Evolutionary conservation across 1,284 basidiomycete genomes (phyloP), one percentile per base, ranked within the genome.

Genomic region (Ceratobasidium sp.): DNA sequence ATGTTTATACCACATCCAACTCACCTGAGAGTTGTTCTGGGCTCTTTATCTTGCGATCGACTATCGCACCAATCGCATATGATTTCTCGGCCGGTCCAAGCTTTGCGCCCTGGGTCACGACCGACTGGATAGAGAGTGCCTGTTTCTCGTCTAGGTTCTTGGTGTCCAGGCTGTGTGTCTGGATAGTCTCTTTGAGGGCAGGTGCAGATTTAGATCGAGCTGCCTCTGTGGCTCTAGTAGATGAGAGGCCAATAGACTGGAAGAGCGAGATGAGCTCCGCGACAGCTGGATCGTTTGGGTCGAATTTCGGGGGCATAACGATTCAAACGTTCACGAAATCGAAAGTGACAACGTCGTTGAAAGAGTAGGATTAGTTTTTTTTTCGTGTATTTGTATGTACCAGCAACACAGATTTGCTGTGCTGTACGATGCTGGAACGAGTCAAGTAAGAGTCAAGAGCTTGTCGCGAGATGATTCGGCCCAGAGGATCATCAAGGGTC

Each of bases 1-100:
- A 2, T 17, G 17, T 46, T 38, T 20, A 28, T 10, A 9, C 15
- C 62, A 64, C 33, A 44, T 20, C 12, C 48, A 28, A 85, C 91
- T 80, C 82, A 96, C 96, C 96, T 77, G 90, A 89, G 50, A 98
- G 91, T 87, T 98, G 97, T 83, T 99, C 97, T 6, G 91, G 89
- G 54, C 90, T 91, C 86, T 93, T 94, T 79, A 99, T 84, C 81
- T 90, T 90, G 28, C 90, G 92, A 78, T 91, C 89, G 33, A 92
- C 83, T 81, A 98, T 92, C 79, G 89, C 91, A 44, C 87, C 85
- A 54, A 96, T 88, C 23, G 94, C 85, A 83, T 93, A 96, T 74
- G 86, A 88, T 81, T 91, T 89, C 83, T 91, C 90, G n/a, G 85
- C 86, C 52, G 88, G 86, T 81, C 88, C 80, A 88, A 88, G 84